Base-by-base conservation (phyloP, 192 early-diverging fungal genomes). In the Pecoramyces ruminantium region DNA sequence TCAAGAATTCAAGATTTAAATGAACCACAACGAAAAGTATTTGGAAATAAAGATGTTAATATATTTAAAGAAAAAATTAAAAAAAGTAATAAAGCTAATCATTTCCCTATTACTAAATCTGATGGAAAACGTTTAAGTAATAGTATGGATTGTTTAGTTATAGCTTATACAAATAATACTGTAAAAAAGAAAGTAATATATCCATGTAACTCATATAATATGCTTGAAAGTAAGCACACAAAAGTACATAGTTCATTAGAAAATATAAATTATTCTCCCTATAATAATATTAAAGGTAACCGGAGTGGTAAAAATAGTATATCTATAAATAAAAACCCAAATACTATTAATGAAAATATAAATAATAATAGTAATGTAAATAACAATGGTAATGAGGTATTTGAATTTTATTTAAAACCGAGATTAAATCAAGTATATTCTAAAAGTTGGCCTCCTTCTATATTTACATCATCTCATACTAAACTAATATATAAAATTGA, bases 401-500 rank as follows among this genome's bases (percentile, higher is more conserved):
- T n/a, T 27, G 51, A 58, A 39, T 80, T 17, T 11, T 77, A 78
- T 29, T 27, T 79, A 39, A 18, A 17, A 79, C 34, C 78, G n/a
- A 38, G 12, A 79, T 9, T 83, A 29, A 77, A 87, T 34, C 83
- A 91, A 38, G 83, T 86, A 78, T 88, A 87, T 58, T 92, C 91
- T 15, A 92, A 86, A 79, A 90, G 89, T 79, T 92, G 91, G 91
- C 91, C 91, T 4, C 89, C 91, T 15, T 89, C 89, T 2, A 84
- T 88, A 14, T 80, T 90, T n/a, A 87, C 85, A 1, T 86, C 91
- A n/a, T 87, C 85, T 15, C 88, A 90, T n/a, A 87, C 88, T 2
- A 84, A 86, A 27, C 77, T 92, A 16, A 79, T 89, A 13, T 82
- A 84, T 3, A 84, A 86, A 18, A 90, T 92, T 79, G 91, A 92